Conservation (phyloP, 2,329 filamentous ascomycete genomes). For the Penicillium verrucosum region DNA sequence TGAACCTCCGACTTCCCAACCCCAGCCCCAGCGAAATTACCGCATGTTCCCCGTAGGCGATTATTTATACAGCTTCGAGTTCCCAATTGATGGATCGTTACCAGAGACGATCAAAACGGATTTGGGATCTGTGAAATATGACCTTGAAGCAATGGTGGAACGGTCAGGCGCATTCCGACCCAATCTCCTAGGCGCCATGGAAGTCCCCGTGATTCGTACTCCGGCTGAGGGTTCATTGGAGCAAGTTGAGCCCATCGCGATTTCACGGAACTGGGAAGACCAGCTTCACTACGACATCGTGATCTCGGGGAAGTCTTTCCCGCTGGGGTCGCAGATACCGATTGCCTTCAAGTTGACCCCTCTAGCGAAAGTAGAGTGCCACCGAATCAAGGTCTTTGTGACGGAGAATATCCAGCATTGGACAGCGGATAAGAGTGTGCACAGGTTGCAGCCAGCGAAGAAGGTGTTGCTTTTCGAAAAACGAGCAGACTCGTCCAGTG, state of each 20-base stretch:
- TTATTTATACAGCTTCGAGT: slow-evolving; percentile 74
- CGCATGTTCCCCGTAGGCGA: slow-evolving; percentile 77
- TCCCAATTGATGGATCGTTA: slow-evolving; percentile 72
- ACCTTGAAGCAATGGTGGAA: slow-evolving; percentile 79
- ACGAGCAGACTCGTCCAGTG: slow-evolving; percentile 71
- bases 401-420: slow-evolving; percentile 91
- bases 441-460: slow-evolving; percentile 75
- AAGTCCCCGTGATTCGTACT: slow-evolving; percentile 78
- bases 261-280: slow-evolving; percentile 90
- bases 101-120: slow-evolving; percentile 84
- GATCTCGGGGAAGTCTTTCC: slow-evolving; percentile 93
- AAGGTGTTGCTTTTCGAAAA: slow-evolving; percentile 90
- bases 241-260: slow-evolving; percentile 88
- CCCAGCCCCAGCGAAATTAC: slow-evolving; percentile 73
- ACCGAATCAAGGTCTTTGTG: slow-evolving; percentile 86
- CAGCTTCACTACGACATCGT: slow-evolving; percentile 94
- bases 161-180: slow-evolving; percentile 85
- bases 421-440: slow-evolving; percentile 79
- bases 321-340: slow-evolving; percentile 79
- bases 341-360: slow-evolving; percentile 94
- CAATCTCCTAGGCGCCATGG: slow-evolving; percentile 77
- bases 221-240: slow-evolving; percentile 86
- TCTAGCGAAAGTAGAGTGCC: slow-evolving; percentile 86
- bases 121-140: slow-evolving; percentile 82
- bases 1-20: slow-evolving; percentile 58